Evolutionary conservation across 257 asterid genomes (phyloP).

Genomic region (Gentiana dahurica): DNA sequence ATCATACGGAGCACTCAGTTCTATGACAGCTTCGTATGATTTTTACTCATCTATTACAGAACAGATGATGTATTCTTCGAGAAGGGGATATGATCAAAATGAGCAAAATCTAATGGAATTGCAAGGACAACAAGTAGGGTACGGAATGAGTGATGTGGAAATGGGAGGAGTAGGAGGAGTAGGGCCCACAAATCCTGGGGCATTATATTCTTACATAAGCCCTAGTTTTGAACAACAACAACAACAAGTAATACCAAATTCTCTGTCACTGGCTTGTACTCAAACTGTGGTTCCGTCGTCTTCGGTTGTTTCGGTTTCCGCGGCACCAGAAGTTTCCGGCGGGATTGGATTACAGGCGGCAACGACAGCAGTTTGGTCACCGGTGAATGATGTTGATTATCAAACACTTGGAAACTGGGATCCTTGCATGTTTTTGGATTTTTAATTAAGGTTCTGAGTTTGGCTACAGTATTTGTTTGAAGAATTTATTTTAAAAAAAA

Average conservation of each 20-base stretch:
- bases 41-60: no score
- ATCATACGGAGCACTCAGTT: no score
- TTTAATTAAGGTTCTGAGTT: constrained; percentile 18
- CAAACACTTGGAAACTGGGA: constrained; percentile 57
- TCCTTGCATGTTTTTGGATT: constrained; percentile 54
- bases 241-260: constrained; percentile 23
- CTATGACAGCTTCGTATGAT: no score
- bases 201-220: constrained; percentile 24
- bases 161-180: constrained; percentile 7
- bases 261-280: constrained; percentile 18
- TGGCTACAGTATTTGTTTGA: neutral
- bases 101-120: no score
- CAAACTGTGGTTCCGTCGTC: constrained; percentile 21
- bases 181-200: constrained; percentile 26
- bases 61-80: no score
- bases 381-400: constrained; percentile 41
- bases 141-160: constrained; percentile 11
- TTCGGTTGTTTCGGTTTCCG: constrained; percentile 19
- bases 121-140: constrained; percentile 1
- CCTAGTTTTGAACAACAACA: constrained; percentile 26
- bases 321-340: constrained; percentile 14
- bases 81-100: no score
- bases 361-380: constrained; percentile 47
- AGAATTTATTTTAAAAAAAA: neutral
- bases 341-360: constrained; percentile 9